Evolutionary conservation across 2,329 filamentous ascomycete genomes (phyloP).

Genomic region (Paecilomyces fulvus): DNA sequence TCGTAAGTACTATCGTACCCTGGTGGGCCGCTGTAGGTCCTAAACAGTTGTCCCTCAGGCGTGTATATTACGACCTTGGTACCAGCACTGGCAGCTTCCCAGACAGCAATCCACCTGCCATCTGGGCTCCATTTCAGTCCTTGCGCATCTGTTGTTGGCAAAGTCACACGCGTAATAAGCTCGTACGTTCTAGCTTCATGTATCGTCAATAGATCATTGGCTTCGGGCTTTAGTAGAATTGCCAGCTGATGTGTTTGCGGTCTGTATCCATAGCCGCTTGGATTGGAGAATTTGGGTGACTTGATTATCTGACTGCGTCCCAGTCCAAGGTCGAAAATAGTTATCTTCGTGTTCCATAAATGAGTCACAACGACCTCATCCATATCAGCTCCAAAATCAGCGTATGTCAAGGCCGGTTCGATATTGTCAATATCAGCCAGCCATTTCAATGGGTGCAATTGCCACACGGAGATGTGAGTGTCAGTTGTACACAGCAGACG

Average conservation of each 20-base stretch:
- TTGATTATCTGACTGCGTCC: conserved; percentile 32
- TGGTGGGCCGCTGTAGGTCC: conserved; percentile 39
- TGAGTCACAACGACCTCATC: conserved; percentile 32
- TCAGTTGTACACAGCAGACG: conserved; percentile 28
- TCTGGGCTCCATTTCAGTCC: conserved; percentile 53
- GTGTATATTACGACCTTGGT: conserved; percentile 49
- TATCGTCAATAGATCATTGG: conserved; percentile 29
- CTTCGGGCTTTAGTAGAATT: conserved; percentile 31
- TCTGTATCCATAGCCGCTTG: conserved; percentile 30
- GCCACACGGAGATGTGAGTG: conserved; percentile 27
- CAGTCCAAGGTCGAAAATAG: conserved; percentile 26
- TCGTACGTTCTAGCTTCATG: conserved; percentile 29
- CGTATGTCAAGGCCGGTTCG: conserved; percentile 23
- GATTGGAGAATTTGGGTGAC: conserved; percentile 29
- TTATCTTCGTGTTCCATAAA: conserved; percentile 31
- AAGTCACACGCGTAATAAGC: conserved; percentile 21
- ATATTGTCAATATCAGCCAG: conserved; percentile 33
- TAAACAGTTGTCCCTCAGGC: conserved; percentile 50
- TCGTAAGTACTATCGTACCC: conserved; percentile 32
- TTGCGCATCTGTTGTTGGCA: conserved; percentile 49
- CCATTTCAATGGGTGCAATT: conserved; percentile 26
- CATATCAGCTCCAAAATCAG: conserved; percentile 30
- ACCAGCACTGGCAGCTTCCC: conserved; percentile 46
- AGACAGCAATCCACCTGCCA: conserved; percentile 51
- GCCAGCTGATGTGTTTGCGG: conserved; percentile 33